These are phyloP conservation scores for Pleurotus eryngii DNA, from an alignment of 768 basidiomycete species.

Conservation along the genomic window DNA sequence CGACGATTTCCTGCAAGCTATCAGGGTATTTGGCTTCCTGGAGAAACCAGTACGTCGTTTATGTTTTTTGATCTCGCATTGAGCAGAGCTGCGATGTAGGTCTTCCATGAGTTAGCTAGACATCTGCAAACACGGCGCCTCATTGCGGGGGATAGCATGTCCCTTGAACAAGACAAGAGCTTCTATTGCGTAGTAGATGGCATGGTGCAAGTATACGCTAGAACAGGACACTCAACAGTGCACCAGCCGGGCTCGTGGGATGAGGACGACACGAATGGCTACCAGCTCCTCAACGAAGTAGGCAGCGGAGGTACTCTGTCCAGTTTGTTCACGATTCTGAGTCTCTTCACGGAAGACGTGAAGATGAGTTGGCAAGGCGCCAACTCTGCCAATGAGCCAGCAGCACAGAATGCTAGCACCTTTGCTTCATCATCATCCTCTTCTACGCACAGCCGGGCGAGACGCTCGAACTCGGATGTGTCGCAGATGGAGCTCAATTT, in stretches of 20 bases:
- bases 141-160: constrained; percentile 92
- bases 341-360: constrained; percentile 93
- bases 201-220: constrained; percentile 90
- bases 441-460: constrained; percentile 22
- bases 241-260: constrained; percentile 63
- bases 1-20: constrained; percentile 95
- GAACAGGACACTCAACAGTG: constrained; percentile 51
- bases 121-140: constrained; percentile 95
- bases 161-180: constrained; percentile 86
- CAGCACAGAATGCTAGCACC: background rate
- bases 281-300: constrained; percentile 95
- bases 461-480: constrained; percentile 61
- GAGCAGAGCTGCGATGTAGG: constrained; percentile 36
- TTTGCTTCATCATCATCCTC: constrained; percentile 15
- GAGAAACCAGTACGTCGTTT: constrained; percentile 81
- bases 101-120: constrained; percentile 95
- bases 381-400: constrained; percentile 20
- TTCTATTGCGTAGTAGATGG: constrained; percentile 99
- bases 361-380: constrained; percentile 90
- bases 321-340: constrained; percentile 94
- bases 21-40: constrained; percentile 93
- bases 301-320: constrained; percentile 93
- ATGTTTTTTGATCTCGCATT: too few species aligned
- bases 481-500: constrained; percentile 51
- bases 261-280: constrained; percentile 89